phyloP scores from a whole-genome alignment of 805 yeast species.

The Metschnikowia santaceciliae region DNA sequence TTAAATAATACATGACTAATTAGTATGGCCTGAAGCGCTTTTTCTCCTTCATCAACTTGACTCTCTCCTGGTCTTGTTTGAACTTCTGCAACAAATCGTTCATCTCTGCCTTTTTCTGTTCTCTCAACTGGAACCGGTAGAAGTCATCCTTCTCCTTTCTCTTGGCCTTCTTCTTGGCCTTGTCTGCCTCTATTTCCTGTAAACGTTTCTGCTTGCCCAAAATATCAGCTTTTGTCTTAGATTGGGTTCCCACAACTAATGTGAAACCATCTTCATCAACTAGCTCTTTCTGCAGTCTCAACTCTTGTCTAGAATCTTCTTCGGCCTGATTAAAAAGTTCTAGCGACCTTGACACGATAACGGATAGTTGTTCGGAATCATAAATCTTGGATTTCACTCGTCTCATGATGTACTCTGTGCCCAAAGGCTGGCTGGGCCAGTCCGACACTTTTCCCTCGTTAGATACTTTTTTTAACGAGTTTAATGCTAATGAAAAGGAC shows the following conservation, averaged over 20 bases:
- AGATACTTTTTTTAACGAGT: slow-evolving; percentile 53
- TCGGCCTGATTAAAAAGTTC: slow-evolving; percentile 68
- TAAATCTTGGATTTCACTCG: slow-evolving; percentile 33
- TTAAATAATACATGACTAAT: not conserved
- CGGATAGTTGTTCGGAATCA: slow-evolving; percentile 49
- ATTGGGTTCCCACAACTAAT: slow-evolving; percentile 79
- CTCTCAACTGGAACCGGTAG: slow-evolving; percentile 94
- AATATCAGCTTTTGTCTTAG: slow-evolving; percentile 74
- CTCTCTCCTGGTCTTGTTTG: slow-evolving; percentile 86
- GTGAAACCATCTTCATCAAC: slow-evolving; percentile 96
- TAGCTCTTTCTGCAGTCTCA: slow-evolving; percentile 50
- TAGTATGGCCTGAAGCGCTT: slow-evolving; percentile 83
- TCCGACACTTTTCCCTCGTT: slow-evolving; percentile 19
- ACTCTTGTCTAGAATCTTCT: slow-evolving; percentile 51
- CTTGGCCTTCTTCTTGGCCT: slow-evolving; percentile 50
- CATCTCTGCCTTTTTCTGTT: slow-evolving; percentile 88
- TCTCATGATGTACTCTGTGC: slow-evolving; percentile 43
- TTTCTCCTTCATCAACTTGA: slow-evolving; percentile 72
- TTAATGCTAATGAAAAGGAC: slow-evolving; percentile 60
- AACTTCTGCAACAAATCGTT: slow-evolving; percentile 78
- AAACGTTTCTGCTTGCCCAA: slow-evolving; percentile 50
- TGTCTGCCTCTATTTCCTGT: slow-evolving; percentile 33
- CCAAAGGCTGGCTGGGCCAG: slow-evolving; percentile 40
- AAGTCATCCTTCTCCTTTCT: slow-evolving; percentile 83
- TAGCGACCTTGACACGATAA: slow-evolving; percentile 58